Base-by-base conservation (phyloP, 495 filamentous ascomycete genomes). In the Lasiosphaeria hispida region DNA sequence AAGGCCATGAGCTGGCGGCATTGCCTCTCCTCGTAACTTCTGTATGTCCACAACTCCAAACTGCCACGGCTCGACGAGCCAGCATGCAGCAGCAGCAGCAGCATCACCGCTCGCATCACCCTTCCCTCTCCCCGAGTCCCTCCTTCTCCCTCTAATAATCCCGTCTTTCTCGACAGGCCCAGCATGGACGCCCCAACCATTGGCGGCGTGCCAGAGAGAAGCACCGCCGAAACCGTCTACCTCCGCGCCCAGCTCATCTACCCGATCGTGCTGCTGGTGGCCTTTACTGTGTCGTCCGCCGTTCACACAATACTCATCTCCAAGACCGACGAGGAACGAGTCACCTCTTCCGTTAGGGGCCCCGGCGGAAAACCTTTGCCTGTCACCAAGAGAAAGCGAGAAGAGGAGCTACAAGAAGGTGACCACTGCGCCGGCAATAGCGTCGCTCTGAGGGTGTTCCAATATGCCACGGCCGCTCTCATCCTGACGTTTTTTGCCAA, bases 341-440 rank as follows among this genome's bases (percentile, higher is more conserved):
- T 69, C 45, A 58, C 55, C 9, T 72, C 77, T 23, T 68, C 66
- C 34, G 69, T 68, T 50, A 72, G 40, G 48, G 90, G 91, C 11
- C 92, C 91, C 0, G 90, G 88, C 37, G 92, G 91, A 51, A 90
- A 92, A 67, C 89, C 89, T 13, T 75, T 96, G 18, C 90, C 92
- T 35, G 67, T 79, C 52, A 82, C 77, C 58, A 79, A 77, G 60
- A 71, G 69, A 58, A 77, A 75, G 66, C 65, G 70, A 40, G 63
- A 72, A 48, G 69, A 62, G 7, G 53, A 76, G 17, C 63, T 61
- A 7, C 37, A 57, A 9, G 61, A 69, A 0, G 75, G 78, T 58
- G 76, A 77, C 30, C 82, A 41, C 38, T 49, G 13, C 37, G 10
- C n/a, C 17, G 49, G 90, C 69, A 85, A 82, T 19, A 48, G 89